A percentile compares a stretch with the other conserved stretches of the same genome.
phyloP scores from a whole-genome alignment of 2,329 filamentous ascomycete species.

The Fonsecaea monophora region DNA sequence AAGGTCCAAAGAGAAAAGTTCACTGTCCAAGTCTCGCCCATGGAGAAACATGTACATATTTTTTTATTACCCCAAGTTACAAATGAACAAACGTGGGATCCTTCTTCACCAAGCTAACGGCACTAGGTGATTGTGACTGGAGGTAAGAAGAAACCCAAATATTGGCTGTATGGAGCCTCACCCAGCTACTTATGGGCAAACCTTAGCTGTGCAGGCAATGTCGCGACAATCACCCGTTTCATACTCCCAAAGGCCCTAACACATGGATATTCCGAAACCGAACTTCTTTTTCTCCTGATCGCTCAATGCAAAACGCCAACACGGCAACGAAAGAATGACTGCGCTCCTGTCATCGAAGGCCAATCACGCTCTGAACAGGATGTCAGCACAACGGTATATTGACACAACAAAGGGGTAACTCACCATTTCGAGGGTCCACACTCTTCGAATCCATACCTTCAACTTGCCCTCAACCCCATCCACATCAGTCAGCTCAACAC shows the following conservation, averaged over 20 bases:
- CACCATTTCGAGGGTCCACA: slow-evolving; percentile 98
- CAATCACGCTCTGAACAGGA: slow-evolving; percentile 74
- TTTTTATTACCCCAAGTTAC: not conserved
- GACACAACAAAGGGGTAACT: slow-evolving; percentile 40
- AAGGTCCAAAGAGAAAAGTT: not conserved
- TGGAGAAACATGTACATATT: not conserved
- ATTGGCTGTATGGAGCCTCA: not conserved
- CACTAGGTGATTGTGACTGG: not conserved
- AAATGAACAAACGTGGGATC: not conserved
- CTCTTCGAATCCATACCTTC: slow-evolving; percentile 97
- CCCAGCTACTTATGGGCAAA: not conserved
- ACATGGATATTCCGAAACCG: slow-evolving; percentile 5
- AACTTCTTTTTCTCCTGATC: slow-evolving; percentile 4
- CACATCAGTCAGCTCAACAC: slow-evolving; percentile 86
- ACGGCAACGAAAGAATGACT: not conserved
- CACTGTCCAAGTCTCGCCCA: not conserved
- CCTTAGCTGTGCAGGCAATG: not conserved
- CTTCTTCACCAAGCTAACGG: not conserved
- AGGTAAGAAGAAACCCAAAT: not conserved
- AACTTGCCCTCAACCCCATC: slow-evolving; percentile 89
- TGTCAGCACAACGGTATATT: slow-evolving; percentile 26
- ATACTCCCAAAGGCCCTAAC: not conserved
- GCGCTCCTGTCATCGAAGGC: slow-evolving; percentile 65
- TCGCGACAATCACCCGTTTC: not conserved
- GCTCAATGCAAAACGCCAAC: slow-evolving; percentile 13